Evolutionary conservation across 2,329 filamentous ascomycete genomes (phyloP), one percentile per base, ranked within the genome.

Genomic region (Alternaria sp.): DNA sequence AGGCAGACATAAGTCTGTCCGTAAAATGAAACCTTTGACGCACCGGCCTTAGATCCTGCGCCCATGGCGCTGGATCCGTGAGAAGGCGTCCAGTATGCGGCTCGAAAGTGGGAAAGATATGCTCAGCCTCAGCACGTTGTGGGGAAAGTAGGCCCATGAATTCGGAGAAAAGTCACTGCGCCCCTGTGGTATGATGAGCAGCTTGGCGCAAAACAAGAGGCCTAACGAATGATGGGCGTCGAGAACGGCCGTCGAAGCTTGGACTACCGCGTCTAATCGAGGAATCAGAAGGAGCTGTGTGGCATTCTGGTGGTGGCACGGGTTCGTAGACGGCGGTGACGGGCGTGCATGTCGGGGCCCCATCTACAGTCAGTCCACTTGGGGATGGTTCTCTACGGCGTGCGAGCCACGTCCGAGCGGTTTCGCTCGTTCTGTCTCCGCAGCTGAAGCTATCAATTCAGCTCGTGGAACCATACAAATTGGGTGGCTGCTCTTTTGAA

Each of bases 71-170:
- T 63, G 67, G 58, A 64, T 60, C 63, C 54, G 67, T 61, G 60
- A 63, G 65, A 57, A 74, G 72, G 71, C 71, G 62, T 61, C 72
- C 71, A 73, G 60, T 43, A 66, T 64, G 63, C 64, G 61, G 65
- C 60, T 58, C 64, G 65, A 66, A 63, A 67, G 63, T 67, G 47
- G 44, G 37, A 49, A 65, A 30, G 60, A 58, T 54, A 60, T 54
- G 67, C 75, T 77, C 75, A 78, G 76, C 72, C 73, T 73, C 72
- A 71, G 55, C 62, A 54, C 65, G 49, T 65, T 63, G 67, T 66
- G 72, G 70, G 70, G 67, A 67, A 73, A 69, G 33, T 65, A 58
- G 58, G 50, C 59, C 37, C 58, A 47, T 41, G 60, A 50, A 61
- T 44, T 67, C 11, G 58, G 47, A 49, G 53, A 64, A 41, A 56